Evolutionary conservation across 345 rosid species (phyloP).

Genomic region (Populus tremula): DNA sequence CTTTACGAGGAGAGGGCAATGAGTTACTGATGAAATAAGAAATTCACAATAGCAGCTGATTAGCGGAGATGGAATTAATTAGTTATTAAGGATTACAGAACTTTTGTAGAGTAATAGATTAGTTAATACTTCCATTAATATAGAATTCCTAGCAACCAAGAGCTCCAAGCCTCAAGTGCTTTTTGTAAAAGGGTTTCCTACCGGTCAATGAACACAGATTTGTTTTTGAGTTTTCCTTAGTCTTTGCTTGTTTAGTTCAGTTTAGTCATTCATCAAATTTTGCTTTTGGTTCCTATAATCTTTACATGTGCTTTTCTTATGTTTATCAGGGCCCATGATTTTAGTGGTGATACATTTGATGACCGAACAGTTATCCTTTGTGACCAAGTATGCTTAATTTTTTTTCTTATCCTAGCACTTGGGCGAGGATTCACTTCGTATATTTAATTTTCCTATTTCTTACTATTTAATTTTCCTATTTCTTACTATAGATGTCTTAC

Average conservation of each 20-base stretch:
- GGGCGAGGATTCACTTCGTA: not conserved
- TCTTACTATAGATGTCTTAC: not conserved
- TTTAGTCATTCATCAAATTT: not conserved
- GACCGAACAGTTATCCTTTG: conserved; percentile 87
- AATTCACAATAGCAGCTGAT: too few relatives aligned
- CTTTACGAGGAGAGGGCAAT: too few relatives aligned
- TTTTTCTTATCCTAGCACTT: conserved; percentile 8
- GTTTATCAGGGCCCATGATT: conserved; percentile 67
- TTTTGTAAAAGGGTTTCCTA: not conserved
- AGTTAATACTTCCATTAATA: too few relatives aligned
- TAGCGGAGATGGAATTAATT: not conserved
- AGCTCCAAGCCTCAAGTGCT: not conserved
- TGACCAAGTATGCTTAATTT: conserved; percentile 72
- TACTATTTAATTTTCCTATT: conserved; percentile 1
- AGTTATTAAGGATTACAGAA: too few relatives aligned
- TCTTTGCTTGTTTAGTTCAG: not conserved
- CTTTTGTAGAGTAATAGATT: too few relatives aligned
- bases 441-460: not conserved
- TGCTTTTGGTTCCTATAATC: not conserved
- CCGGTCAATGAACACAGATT: not conserved
- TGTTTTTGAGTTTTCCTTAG: not conserved
- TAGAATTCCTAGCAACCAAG: too few relatives aligned
- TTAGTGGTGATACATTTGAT: conserved; percentile 61
- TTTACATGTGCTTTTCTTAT: not conserved
- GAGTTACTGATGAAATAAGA: too few relatives aligned